phyloP scores from a whole-genome alignment of 2,329 filamentous ascomycete genomes.

The Fusarium piperis region DNA sequence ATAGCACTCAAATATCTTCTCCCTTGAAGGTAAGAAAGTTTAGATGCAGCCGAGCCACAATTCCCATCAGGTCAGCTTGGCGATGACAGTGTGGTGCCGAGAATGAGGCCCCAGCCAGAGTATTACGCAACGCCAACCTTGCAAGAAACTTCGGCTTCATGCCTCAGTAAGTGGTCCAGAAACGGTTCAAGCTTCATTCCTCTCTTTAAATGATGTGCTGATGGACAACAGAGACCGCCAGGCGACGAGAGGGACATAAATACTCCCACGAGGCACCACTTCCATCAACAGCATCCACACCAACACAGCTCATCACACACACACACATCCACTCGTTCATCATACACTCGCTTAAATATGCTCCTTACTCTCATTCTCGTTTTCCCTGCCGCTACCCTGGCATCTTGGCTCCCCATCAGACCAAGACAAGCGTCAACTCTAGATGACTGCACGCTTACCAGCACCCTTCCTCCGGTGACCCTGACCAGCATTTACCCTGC shows the following conservation, averaged over 20 bases:
- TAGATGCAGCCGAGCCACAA: not conserved
- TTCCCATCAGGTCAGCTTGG: not conserved
- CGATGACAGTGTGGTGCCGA: not conserved
- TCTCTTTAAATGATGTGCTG: not conserved
- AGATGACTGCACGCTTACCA: slow-evolving; percentile 14
- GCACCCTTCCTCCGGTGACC: slow-evolving; percentile 5
- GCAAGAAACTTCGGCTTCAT: not conserved
- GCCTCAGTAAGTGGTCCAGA: not conserved
- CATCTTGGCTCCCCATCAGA: slow-evolving; percentile 11
- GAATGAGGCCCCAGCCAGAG: not conserved
- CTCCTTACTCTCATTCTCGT: slow-evolving; percentile 12
- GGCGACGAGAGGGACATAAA: not conserved
- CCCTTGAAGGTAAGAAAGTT: not conserved
- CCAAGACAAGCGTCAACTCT: not conserved
- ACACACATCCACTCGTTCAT: not conserved
- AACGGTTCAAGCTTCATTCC: not conserved
- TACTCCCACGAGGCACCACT: not conserved
- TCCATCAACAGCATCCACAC: not conserved
- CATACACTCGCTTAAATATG: slow-evolving; percentile 24
- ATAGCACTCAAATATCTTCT: not conserved
- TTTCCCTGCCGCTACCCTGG: slow-evolving; percentile 5
- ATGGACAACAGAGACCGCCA: not conserved
- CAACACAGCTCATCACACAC: not conserved
- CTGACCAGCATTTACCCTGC: slow-evolving; percentile 6
- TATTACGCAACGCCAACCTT: not conserved